These are phyloP conservation scores for Blastobotrys proliferans DNA, from an alignment of 1,139 yeast species.

Conservation along the genomic window DNA sequence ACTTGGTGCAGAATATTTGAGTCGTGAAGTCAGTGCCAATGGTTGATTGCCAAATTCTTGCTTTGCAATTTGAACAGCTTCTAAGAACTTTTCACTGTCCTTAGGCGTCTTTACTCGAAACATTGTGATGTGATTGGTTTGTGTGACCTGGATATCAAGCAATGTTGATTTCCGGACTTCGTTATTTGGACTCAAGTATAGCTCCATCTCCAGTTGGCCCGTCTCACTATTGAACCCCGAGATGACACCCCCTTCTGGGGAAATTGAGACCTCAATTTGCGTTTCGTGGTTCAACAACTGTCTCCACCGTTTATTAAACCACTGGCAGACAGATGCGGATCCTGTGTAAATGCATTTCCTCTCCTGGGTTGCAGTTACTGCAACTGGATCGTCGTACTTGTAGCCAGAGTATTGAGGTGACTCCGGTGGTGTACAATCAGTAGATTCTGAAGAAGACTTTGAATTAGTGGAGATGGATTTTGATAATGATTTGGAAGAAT, in stretches of 20 bases:
- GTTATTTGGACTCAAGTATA: slow-evolving; percentile 20
- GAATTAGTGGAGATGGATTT: slow-evolving; percentile 7
- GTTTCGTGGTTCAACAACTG: slow-evolving; percentile 18
- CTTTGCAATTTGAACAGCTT: slow-evolving; percentile 24
- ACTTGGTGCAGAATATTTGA: slow-evolving; percentile 21
- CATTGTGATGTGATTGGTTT: slow-evolving; percentile 27
- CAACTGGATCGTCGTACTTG: background rate
- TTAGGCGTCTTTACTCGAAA: slow-evolving; percentile 26
- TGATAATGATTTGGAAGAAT: slow-evolving; percentile 5
- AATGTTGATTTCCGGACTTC: slow-evolving; percentile 27
- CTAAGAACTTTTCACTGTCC: slow-evolving; percentile 27
- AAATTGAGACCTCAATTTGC: slow-evolving; percentile 20
- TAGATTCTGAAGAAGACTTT: background rate
- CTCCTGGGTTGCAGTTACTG: background rate
- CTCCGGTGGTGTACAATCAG: slow-evolving; percentile 6
- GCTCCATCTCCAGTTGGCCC: slow-evolving; percentile 12
- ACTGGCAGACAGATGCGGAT: slow-evolving; percentile 20
- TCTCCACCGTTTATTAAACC: slow-evolving; percentile 23
- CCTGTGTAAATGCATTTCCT: slow-evolving; percentile 19
- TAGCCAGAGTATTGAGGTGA: slow-evolving; percentile 3
- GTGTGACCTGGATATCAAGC: slow-evolving; percentile 30
- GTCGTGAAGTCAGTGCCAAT: slow-evolving; percentile 10
- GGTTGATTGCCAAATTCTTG: slow-evolving; percentile 27
- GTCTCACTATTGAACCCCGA: slow-evolving; percentile 10
- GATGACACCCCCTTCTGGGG: slow-evolving; percentile 25